Evolutionary conservation across 139 green algal species (phyloP), one percentile per base, ranked within the genome.

Genomic region (Coccomyxa sp.): DNA sequence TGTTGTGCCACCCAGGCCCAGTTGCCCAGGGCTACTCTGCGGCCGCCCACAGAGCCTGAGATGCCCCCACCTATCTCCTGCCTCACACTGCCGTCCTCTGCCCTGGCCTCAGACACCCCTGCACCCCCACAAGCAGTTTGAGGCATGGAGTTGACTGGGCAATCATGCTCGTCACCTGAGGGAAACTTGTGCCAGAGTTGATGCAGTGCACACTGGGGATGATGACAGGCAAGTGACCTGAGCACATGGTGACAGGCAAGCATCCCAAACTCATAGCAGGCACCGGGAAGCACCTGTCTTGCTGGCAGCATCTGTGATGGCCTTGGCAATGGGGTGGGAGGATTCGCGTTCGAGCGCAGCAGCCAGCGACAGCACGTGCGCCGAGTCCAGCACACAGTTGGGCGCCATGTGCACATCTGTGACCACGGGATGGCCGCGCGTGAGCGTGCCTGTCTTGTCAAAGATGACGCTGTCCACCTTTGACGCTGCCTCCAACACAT

Each of bases 381-480:
- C 57, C 0, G 81, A 77, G 17, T 59, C 45, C 0, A 84, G 27
- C 57, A 38, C 38, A 67, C 68, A 66, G 74, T 18, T 63, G 25
- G 74, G 31, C 68, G 16, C 23, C 0, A 87, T 76, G 16, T 25
- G 13, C 45, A 92, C 81, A 15, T 58, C 58, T 17, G 83, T 88
- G 32, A 98, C 91, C 7, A 85, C 84, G 1, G 96, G 96, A 74
- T 88, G 89, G 66, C 96, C 96, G 0, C 79, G 51, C 10, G 96
- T 99, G 10, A 99, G 87, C 0, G 95, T 99, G 68, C 96, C 96
- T 0, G 96, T 99, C 90, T 99, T 99, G 88, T 99, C 96, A 85
- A 98, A 96, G 27, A 98, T 89, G 12, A 98, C 91, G 0, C 91
- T 95, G 87, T 97, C 91, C 10, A 97, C 85, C 30, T 93, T 81